phyloP scores from a whole-genome alignment of 2,329 filamentous ascomycete genomes.

The Coleophoma eucalyptorum region DNA sequence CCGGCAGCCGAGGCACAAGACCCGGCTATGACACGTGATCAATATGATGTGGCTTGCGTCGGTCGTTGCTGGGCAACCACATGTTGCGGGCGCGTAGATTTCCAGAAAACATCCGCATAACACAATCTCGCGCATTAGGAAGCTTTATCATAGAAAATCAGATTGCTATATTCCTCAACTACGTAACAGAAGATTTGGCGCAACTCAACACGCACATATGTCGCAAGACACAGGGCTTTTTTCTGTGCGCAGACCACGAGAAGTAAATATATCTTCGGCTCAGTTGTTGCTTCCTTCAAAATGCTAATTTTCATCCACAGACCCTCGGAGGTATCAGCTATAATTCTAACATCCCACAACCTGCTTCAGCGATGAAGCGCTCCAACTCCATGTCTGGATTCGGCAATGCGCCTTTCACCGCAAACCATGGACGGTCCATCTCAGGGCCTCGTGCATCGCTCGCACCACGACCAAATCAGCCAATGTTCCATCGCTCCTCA shows the following conservation, averaged over 20 bases:
- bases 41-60: too few species aligned
- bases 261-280: constrained; percentile 53
- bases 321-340: constrained; percentile 82
- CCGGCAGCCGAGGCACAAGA: not conserved
- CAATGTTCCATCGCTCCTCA: constrained; percentile 80
- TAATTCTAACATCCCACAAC: constrained; percentile 84
- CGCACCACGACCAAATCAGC: constrained; percentile 81
- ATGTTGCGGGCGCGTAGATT: too few species aligned
- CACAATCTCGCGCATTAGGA: too few species aligned
- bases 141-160: too few species aligned
- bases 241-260: constrained; percentile 86
- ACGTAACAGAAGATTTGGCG: too few species aligned
- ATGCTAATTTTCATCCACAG: constrained; percentile 39
- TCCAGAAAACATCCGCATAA: too few species aligned
- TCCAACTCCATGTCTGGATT: constrained; percentile 72
- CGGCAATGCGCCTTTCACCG: constrained; percentile 58
- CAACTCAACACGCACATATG: constrained; percentile 47
- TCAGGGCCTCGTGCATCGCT: constrained; percentile 85
- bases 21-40: not conserved
- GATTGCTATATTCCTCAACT: too few species aligned
- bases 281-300: not conserved
- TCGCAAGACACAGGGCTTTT: constrained; percentile 85
- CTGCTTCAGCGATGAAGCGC: constrained; percentile 90
- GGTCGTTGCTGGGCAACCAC: too few species aligned
- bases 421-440: constrained; percentile 74